Conservation (phyloP, 306 rosid species). For the Hippophae tibetana region DNA sequence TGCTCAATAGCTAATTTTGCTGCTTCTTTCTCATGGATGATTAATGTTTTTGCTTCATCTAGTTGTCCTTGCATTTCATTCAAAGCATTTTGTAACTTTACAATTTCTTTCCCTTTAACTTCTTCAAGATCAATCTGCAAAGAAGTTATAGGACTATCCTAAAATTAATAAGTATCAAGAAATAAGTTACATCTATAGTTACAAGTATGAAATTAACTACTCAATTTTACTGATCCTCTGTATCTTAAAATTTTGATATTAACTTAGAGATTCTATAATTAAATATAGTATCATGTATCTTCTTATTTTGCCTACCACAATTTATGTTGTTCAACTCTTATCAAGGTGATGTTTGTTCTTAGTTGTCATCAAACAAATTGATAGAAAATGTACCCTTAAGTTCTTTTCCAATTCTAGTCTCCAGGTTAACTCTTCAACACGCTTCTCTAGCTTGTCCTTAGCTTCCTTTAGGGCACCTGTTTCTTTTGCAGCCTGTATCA, state of each 20-base stretch:
- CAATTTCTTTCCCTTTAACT: conserved; percentile 70
- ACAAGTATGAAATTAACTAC: background rate
- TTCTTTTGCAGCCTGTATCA: conserved; percentile 76
- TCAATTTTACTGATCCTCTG: background rate
- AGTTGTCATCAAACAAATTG: conserved; percentile 9
- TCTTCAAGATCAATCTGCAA: conserved; percentile 74
- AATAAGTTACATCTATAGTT: background rate
- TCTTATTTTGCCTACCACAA: background rate
- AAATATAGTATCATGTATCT: background rate
- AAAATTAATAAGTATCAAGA: conserved; percentile 6
- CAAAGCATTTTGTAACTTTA: conserved; percentile 46
- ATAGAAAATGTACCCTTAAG: conserved; percentile 45
- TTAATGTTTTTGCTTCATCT: conserved; percentile 60
- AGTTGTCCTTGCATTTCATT: conserved; percentile 60
- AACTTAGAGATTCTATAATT: background rate
- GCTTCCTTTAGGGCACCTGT: conserved; percentile 91
- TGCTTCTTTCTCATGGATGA: conserved; percentile 68
- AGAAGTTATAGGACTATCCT: background rate
- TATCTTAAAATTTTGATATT: background rate
- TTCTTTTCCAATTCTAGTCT: conserved; percentile 26
- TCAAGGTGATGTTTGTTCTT: background rate
- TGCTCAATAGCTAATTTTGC: conserved; percentile 75
- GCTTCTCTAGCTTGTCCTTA: conserved; percentile 67
- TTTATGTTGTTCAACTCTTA: background rate
- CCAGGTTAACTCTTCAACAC: too few species aligned